Base-by-base conservation (phyloP, 352 stramenopile genomes). In the Phytophthora fragariaefolia region DNA sequence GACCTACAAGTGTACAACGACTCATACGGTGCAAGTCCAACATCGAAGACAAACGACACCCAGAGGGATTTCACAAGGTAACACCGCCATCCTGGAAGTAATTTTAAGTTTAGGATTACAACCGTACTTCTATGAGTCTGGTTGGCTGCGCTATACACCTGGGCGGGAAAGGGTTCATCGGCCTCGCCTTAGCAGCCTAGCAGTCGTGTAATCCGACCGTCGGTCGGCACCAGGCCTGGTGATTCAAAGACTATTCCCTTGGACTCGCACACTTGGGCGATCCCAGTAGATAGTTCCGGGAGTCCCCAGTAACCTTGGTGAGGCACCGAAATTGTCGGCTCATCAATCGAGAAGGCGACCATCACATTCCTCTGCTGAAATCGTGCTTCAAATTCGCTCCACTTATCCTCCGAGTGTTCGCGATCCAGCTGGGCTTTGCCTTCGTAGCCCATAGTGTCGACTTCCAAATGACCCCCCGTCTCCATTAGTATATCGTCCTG, bases 281-380 rank as follows among this genome's bases (percentile, higher is more conserved):
- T 53, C 4, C 46, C 10, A 15, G 46, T 3, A 12, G 46, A 20
- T 20, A 53, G 15, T 13, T 53, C 46, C 10, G 9, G 23, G 17
- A 53, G 23, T 8, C 46, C 24, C 46, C 46, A 53, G 24, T 53
- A 53, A 3, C 46, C 46, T 23, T 38, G 46, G 5, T 40, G 5
- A 8, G 46, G 46, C 13, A 53, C 46, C 13, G 10, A 12, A 23
- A 40, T 53, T 6, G 46, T 53, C 6, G 46, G 46, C 12, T 20
- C 46, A 23, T 53, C 46, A 13, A 53, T 53, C 46, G 46, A 53
- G 26, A 53, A 53, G 17, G 46, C 46, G 4, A 53, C 15, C 24
- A 53, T 36, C 17, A 53, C 23, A 15, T 53, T 38, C 15, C 24
- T 53, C 26, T 3, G 13, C 6, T 15, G 46, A 12, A 53, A 23